Evolutionary conservation across 176 grass and related monocot genomes (phyloP), one percentile per base, ranked within the genome.

Genomic region (Raddia guianensis): DNA sequence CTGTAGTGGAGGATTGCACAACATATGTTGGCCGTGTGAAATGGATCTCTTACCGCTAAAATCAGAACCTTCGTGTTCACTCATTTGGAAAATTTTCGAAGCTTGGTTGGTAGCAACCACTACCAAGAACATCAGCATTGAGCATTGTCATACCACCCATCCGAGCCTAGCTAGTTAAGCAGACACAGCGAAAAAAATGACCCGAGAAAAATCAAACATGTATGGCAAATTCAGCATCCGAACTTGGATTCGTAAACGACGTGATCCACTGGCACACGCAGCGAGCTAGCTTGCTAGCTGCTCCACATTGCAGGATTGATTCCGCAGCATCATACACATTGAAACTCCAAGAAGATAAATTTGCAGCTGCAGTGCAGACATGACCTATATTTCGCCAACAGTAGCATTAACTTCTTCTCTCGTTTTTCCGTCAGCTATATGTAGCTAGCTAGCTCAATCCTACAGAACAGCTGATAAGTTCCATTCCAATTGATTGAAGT

Each of bases 141-240:
- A 34, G 27, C 21, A 34, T 71, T 51, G 20, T 34, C 50, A 34
- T 46, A 4, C 16, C 7, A 6, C 51, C 18, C 16, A n/a, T n/a
- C 44, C 47, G 19, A 21, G n/a, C 18, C 44, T 45, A 68, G 2
- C 44, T 45, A 68, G 2, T 45, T 68, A 19, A 18, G 40, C 42
- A 68, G 42, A 68, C 65, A 58, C 57, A 75, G 6, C 9, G 55
- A 60, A 58, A 10, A 74, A 56, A 60, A 1, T 40, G 37, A 47
- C 18, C 55, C n/a, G 72, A 13, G 20, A 61, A 8, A 61, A 47
- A 61, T 14, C 55, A 32, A 7, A 58, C 1, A 61, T 47, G 40
- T 20, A n/a, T 19, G 35, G 9, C 18, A 62, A 42, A 61, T 76
- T 76, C 74, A 76, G 43, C 74, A 61, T 14, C 7, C 58, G 7